A percentile compares a stretch with the other conserved stretches of the same genome.
phyloP scores from a whole-genome alignment of 768 basidiomycete species.

The Floccularia luteovirens region DNA sequence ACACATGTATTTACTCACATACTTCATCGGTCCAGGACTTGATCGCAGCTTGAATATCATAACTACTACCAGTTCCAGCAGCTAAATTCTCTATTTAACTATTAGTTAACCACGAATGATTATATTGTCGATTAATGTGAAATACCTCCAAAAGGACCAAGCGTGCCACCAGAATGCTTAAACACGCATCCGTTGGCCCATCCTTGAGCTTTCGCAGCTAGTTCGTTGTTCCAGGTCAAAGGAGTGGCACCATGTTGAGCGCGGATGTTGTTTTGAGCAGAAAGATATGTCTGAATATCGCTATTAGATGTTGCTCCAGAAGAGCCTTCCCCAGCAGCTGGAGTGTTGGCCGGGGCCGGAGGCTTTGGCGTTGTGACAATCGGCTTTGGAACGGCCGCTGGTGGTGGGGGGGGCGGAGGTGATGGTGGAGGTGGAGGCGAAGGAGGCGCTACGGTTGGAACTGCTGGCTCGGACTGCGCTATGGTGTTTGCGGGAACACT shows the following conservation, averaged over 20 bases:
- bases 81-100: slow-evolving; percentile 56
- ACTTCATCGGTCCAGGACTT: slow-evolving; percentile 63
- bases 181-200: slow-evolving; percentile 68
- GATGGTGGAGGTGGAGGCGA: not conserved
- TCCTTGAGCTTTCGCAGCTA: slow-evolving; percentile 56
- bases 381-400: slow-evolving; percentile 10
- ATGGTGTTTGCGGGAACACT: slow-evolving; percentile 6
- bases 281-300: slow-evolving; percentile 48
- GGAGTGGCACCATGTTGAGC: slow-evolving; percentile 54
- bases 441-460: slow-evolving; percentile 3
- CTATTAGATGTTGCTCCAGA: slow-evolving; percentile 20
- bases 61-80: slow-evolving; percentile 55
- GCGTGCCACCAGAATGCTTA: slow-evolving; percentile 58
- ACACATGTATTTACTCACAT: slow-evolving; percentile 41
- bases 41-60: slow-evolving; percentile 41
- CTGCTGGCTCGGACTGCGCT: slow-evolving; percentile 4
- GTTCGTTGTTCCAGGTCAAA: slow-evolving; percentile 55
- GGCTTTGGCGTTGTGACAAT: slow-evolving; percentile 9
- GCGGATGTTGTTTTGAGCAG: slow-evolving; percentile 56
- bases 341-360: slow-evolving; percentile 1
- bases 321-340: slow-evolving; percentile 4
- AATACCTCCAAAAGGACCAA: slow-evolving; percentile 59
- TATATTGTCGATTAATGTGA: slow-evolving; percentile 5
- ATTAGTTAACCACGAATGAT: not conserved
- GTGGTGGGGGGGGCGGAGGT: not conserved